Conservation (phyloP, 768 basidiomycete species). For the Suillus plorans region DNA sequence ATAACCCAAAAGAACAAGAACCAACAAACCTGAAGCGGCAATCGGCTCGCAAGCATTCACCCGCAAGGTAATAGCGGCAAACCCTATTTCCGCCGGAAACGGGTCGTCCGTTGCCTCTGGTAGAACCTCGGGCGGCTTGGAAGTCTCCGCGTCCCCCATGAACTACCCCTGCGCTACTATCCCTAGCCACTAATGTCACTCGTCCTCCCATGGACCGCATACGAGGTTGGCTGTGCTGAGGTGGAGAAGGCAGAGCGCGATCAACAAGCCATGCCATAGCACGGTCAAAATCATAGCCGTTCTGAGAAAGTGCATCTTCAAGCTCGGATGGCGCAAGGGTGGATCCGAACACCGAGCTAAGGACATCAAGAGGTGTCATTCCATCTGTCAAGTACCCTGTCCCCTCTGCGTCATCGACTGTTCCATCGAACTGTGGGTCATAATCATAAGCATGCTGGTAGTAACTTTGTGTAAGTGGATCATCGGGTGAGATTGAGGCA, state of each 20-base stretch:
- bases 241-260: slow-evolving; percentile 51
- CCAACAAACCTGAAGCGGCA: slow-evolving; percentile 89
- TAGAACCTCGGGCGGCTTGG: slow-evolving; percentile 23
- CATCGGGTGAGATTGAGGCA: slow-evolving; percentile 53
- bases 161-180: slow-evolving; percentile 35
- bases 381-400: slow-evolving; percentile 75
- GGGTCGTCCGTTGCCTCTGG: slow-evolving; percentile 25
- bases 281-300: slow-evolving; percentile 92
- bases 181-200: slow-evolving; percentile 64
- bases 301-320: slow-evolving; percentile 86
- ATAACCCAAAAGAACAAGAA: neutral
- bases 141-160: slow-evolving; percentile 46
- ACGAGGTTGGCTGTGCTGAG: slow-evolving; percentile 39
- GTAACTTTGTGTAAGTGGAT: slow-evolving; percentile 36
- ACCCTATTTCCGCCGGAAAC: slow-evolving; percentile 70
- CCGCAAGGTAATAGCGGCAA: slow-evolving; percentile 94
- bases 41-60: slow-evolving; percentile 93
- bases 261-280: slow-evolving; percentile 96
- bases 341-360: slow-evolving; percentile 90
- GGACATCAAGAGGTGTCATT: slow-evolving; percentile 97
- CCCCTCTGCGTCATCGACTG: slow-evolving; percentile 48
- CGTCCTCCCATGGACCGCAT: slow-evolving; percentile 67
- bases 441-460: slow-evolving; percentile 30
- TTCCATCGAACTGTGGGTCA: slow-evolving; percentile 31
- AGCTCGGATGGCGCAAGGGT: slow-evolving; percentile 87